Base-by-base conservation (phyloP, 345 rosid genomes). In the Capsella bursapastoris region DNA sequence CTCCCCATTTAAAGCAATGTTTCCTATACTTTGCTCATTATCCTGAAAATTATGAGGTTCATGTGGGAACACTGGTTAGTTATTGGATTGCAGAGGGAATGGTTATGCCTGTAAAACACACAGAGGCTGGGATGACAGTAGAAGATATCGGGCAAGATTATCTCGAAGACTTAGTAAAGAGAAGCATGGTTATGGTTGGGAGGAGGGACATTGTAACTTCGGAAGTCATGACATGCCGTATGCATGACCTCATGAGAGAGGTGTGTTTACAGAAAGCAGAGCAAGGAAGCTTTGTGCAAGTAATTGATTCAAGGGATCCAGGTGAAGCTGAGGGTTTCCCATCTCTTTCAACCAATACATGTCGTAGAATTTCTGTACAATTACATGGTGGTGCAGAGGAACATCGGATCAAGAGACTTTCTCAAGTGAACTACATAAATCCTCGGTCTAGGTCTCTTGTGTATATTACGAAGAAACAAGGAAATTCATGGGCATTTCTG, bases 51-150 rank as follows among this genome's bases (percentile, higher is more conserved):
- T 74, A 7, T 10, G 79, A 78, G 7, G 85, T 87, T 70, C 77
- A 81, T 3, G 64, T 57, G 0, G 81, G 69, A 32, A 84, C 76
- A 44, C 28, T 87, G 49, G 64, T 85, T 60, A 68, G 62, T 35
- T 75, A 83, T 62, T 87, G 85, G 85, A 70, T 83, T 41, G 85
- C 84, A 2, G 83, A 83, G 56, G 90, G 87, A 44, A 29, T 86
- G 31, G 66, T 84, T 32, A 25, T 72, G 8, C 56, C 57, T n/a
- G 25, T 29, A 6, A 7, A 63, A 9, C 62, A 43, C 68, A 55
- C 49, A 40, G 76, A 64, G 0, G 14, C 73, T 57, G 78, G 43
- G 37, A 76, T 2, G 47, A 27, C 62, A 1, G 25, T 78, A 12
- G 84, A 78, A 53, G 80, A 84, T 70, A 73, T 60, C 2, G 85